Percentiles rank a stretch among this genome's conserved stretches.
phyloP scores from a whole-genome alignment of 257 asterid genomes.

The Verbascum thapsus region DNA sequence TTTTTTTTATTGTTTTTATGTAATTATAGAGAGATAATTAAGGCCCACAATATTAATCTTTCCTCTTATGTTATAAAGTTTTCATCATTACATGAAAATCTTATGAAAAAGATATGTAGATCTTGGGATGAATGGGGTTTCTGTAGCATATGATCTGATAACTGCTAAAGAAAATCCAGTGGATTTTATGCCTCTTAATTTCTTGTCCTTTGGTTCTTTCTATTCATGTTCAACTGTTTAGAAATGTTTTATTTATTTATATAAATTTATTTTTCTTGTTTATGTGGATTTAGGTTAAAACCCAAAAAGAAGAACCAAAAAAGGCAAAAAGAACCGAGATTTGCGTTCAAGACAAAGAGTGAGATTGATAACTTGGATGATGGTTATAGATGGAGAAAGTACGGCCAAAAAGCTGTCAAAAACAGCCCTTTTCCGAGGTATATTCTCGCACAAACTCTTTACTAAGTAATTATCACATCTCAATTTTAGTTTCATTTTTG shows the following conservation, averaged over 20 bases:
- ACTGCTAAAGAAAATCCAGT: constrained; percentile 30
- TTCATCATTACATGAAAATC: no score
- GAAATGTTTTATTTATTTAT: no score
- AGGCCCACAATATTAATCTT: constrained; percentile 1
- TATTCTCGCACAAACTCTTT: constrained; percentile 14
- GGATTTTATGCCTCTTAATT: constrained; percentile 33
- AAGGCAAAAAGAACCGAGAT: constrained; percentile 75
- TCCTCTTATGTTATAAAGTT: no score
- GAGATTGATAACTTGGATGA: constrained; percentile 91
- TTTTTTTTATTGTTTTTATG: background rate
- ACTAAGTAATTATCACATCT: no score
- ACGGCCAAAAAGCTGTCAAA: constrained; percentile 94
- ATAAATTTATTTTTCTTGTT: no score
- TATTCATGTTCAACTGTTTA: constrained; percentile 1
- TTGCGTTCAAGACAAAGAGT: constrained; percentile 95
- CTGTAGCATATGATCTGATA: constrained; percentile 35
- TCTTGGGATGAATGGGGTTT: constrained; percentile 31
- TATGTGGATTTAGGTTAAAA: constrained; percentile 60
- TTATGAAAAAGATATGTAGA: no score
- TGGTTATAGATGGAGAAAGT: constrained; percentile 96
- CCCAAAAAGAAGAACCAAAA: constrained; percentile 74
- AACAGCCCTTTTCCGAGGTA: constrained; percentile 97
- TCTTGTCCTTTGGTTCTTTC: constrained; percentile 7
- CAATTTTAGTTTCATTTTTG: no score
- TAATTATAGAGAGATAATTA: background rate